These are phyloP conservation scores for Talaromyces funiculosus DNA, from an alignment of 2,329 filamentous ascomycete species.

Conservation along the genomic window DNA sequence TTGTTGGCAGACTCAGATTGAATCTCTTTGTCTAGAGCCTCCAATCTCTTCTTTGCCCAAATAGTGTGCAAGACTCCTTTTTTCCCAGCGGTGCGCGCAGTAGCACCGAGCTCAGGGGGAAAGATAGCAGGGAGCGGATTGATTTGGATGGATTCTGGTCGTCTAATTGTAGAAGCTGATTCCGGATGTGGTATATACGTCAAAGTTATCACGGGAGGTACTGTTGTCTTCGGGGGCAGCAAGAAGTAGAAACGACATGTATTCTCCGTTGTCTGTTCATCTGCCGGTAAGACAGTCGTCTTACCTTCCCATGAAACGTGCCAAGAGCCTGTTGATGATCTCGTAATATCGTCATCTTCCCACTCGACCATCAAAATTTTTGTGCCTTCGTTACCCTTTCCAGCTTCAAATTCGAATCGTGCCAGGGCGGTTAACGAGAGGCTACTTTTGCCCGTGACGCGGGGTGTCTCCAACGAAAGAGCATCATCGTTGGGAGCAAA, in stretches of 20 bases:
- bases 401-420: constrained; percentile 80
- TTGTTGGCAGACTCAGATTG: constrained; percentile 65
- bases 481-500: not conserved
- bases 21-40: constrained; percentile 71
- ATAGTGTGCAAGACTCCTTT: constrained; percentile 83
- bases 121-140: constrained; percentile 86
- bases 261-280: constrained; percentile 51
- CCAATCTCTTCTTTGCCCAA: constrained; percentile 79
- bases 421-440: constrained; percentile 58
- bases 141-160: constrained; percentile 52
- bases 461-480: not conserved
- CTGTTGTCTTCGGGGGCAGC: constrained; percentile 62
- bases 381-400: constrained; percentile 72
- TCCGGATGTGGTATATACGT: constrained; percentile 45
- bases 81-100: constrained; percentile 60
- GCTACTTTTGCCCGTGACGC: not conserved
- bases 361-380: constrained; percentile 94
- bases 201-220: constrained; percentile 69
- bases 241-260: constrained; percentile 71
- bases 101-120: constrained; percentile 65
- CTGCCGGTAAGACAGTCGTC: constrained; percentile 61
- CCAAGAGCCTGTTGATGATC: constrained; percentile 55
- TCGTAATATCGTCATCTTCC: constrained; percentile 57
- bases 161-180: constrained; percentile 31
- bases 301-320: constrained; percentile 81